Evolutionary conservation across 2,329 filamentous ascomycete species (phyloP), one percentile per base, ranked within the genome.

Genomic region (Trichoderma sp.): DNA sequence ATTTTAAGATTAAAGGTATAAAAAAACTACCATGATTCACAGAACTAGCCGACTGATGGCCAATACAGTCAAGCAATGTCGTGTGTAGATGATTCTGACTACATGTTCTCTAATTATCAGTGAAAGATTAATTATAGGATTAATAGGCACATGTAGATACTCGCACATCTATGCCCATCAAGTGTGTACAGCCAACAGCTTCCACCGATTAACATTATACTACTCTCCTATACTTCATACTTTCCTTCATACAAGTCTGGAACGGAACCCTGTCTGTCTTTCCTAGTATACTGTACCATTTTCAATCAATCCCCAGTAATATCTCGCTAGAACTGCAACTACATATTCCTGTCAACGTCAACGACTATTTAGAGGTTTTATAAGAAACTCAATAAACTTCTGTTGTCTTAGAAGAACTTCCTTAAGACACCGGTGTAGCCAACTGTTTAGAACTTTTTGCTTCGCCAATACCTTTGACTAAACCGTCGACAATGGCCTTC

Each of bases 211-310:
- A 0, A 17, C 9, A 43, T 9, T n/a, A 43, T 4, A 36, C 34
- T 15, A 15, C 34, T 36, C 0, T 43, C 15, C 9, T 1, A 1
- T n/a, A n/a, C 39, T 43, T n/a, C 39, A 43, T 2, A 43, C n/a
- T 43, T n/a, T n/a, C 2, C 39, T 43, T 43, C 3, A n/a, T n/a
- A 9, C 17, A 9, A n/a, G 39, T 43, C 39, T n/a, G 3, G 3
- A 43, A 8, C 1, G 8, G 1, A 43, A 9, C 7, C 7, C 1
- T 0, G 9, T 43, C 1, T 43, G 39, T 9, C 17, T 4, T 3
- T 9, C 17, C 39, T 7, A n/a, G 15, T 43, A n/a, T n/a, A 9
- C 7, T 4, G 15, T 43, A 43, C 39, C 3, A 8, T 17, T 39
- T 43, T 17, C 15, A 17, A 43, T 3, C 4, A 0, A 17, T 17